phyloP scores from a whole-genome alignment of 768 basidiomycete species.

The Trametes sanguinea region DNA sequence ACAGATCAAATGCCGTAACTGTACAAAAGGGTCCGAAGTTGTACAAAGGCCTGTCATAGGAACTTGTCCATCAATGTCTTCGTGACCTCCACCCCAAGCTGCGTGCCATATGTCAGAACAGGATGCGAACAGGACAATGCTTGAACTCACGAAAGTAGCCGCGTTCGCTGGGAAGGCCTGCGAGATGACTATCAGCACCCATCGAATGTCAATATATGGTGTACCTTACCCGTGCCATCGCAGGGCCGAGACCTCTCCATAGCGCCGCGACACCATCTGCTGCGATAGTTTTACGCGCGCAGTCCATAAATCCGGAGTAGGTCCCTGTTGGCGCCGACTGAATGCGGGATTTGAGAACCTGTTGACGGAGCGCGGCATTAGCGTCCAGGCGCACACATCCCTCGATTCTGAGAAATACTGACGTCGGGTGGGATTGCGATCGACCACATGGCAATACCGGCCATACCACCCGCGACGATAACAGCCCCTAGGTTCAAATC shows the following conservation, averaged over 20 bases:
- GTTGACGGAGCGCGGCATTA: neutral
- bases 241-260: constrained; percentile 98
- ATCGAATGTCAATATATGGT: neutral
- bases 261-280: constrained; percentile 83
- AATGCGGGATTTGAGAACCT: constrained; percentile 95
- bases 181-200: neutral
- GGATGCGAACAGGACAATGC: neutral
- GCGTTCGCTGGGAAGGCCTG: constrained; percentile 98
- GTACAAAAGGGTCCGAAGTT: neutral
- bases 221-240: constrained; percentile 83
- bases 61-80: constrained; percentile 78
- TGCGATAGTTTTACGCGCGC: constrained; percentile 88
- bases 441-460: constrained; percentile 98
- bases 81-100: constrained; percentile 93
- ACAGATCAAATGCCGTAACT: neutral
- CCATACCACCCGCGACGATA: constrained; percentile 89
- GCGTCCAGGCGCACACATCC: neutral
- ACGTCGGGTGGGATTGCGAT: constrained; percentile 97
- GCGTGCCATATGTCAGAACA: constrained; percentile 18
- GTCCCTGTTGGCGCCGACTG: constrained; percentile 97
- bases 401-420: constrained; percentile 33
- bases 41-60: constrained; percentile 37
- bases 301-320: constrained; percentile 94
- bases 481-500: constrained; percentile 85
- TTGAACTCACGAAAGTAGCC: constrained; percentile 77